These are phyloP conservation scores for Rhizomucor pusillus DNA, from an alignment of 371 early-diverging fungal genomes.

Conservation along the genomic window DNA sequence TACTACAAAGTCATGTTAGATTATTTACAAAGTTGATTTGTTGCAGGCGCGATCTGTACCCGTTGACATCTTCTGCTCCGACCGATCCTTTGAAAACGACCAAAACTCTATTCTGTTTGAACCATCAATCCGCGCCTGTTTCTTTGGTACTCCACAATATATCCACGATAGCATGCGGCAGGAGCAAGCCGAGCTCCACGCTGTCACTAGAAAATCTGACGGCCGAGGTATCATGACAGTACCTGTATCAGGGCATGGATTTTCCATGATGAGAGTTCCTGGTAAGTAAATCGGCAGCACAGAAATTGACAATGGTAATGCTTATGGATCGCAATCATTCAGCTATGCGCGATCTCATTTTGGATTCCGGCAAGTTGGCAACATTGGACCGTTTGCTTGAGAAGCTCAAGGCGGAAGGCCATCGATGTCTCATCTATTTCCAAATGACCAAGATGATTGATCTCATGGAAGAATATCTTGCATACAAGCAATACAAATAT, in stretches of 20 bases:
- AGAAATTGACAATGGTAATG: not conserved
- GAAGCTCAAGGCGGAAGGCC: slow-evolving; percentile 87
- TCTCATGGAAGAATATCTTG: slow-evolving; percentile 92
- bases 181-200: slow-evolving; percentile 16
- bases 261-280: slow-evolving; percentile 45
- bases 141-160: slow-evolving; percentile 49
- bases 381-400: slow-evolving; percentile 86
- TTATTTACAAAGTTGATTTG: slow-evolving; percentile 10
- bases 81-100: slow-evolving; percentile 61
- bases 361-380: slow-evolving; percentile 94
- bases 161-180: slow-evolving; percentile 13
- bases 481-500: slow-evolving; percentile 88
- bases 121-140: slow-evolving; percentile 36
- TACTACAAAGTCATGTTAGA: slow-evolving; percentile 7
- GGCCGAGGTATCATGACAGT: slow-evolving; percentile 33
- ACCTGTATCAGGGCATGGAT: slow-evolving; percentile 36
- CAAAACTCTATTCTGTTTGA: slow-evolving; percentile 54
- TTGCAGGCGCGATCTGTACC: slow-evolving; percentile 67
- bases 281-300: slow-evolving; percentile 18
- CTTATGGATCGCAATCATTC: slow-evolving; percentile 20
- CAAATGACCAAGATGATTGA: slow-evolving; percentile 99
- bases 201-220: slow-evolving; percentile 21
- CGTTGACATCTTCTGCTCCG: slow-evolving; percentile 62
- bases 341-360: slow-evolving; percentile 79
- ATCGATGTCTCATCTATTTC: slow-evolving; percentile 96